Base-by-base conservation (phyloP, 768 basidiomycete genomes). In the Collybia mongolica region DNA sequence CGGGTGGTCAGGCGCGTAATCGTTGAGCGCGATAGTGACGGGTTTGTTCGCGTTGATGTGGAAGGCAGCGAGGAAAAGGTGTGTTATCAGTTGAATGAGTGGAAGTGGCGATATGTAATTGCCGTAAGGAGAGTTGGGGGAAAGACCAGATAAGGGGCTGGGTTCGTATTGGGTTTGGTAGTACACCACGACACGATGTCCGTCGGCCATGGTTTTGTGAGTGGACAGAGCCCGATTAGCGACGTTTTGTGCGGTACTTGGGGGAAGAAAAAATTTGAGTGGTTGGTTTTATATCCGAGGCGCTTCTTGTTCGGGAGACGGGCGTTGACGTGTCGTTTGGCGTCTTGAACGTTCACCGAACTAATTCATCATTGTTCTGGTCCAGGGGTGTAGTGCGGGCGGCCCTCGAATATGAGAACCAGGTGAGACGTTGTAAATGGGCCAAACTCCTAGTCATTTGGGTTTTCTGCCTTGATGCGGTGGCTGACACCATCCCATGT, bases 61-160 rank as follows among this genome's bases (percentile, higher is more conserved):
- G 51, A 62, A 62, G 6, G 63, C 63, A 8, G 63, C 63, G 17
- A 64, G 41, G 51, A 64, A 55, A n/a, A 64, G 42, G 29, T 64
- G 63, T 0, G 62, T 62, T 24, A 32, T 32, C 14, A 32, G 32
- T 6, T 32, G 32, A 15, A 64, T 39, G 45, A 64, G 48, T 8
- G 60, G 63, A 23, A 62, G 54, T n/a, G 57, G 57, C 7, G 63
- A 62, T 14, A 62, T 54, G 43, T 54, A 64, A 24, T 48, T 45
- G 1, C 59, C 59, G 37, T 46, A 32, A 32, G 32, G 32, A 32
- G 32, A 32, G 32, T 32, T 32, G 32, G 32, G 32, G 14, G 32
- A 32, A 32, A 32, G 32, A 32, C 32, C 32, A n/a, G 57, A 8
- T 1, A 49, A 37, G 46, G 42, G 9, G 32, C 39, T 51, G n/a